Percentiles rank a stretch among this genome's conserved stretches.
Evolutionary conservation across 306 rosid species (phyloP).

Genomic region (Cucumis cinereus): DNA sequence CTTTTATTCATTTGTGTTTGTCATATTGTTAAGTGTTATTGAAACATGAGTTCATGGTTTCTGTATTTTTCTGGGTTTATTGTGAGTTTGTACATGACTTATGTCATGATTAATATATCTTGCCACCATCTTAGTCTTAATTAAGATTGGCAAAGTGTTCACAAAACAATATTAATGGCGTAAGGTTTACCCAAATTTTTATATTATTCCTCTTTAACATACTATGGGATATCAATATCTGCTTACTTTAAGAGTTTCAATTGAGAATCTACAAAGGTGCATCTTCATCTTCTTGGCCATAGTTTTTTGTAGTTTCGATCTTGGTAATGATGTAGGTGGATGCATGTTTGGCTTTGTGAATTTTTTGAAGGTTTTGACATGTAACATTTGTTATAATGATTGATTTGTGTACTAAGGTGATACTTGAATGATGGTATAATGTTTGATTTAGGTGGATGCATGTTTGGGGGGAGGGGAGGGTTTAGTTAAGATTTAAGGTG

Average conservation of each 20-base stretch:
- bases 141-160: background rate
- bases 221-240: background rate
- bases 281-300: no score
- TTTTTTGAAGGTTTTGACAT: no score
- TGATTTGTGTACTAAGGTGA: no score
- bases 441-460: no score
- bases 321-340: no score
- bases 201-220: background rate
- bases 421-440: no score
- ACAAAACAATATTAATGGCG: background rate
- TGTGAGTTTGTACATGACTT: background rate
- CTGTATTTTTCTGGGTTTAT: background rate
- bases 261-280: background rate
- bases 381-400: no score
- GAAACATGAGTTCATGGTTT: background rate
- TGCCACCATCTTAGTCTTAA: background rate
- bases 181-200: background rate
- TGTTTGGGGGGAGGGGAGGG: no score
- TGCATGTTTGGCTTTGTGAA: no score
- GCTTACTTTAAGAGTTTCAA: background rate
- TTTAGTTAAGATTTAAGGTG: no score
- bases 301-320: no score
- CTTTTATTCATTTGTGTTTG: slow-evolving; percentile 13
- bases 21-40: background rate
- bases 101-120: background rate